Evolutionary conservation across 2,329 filamentous ascomycete species (phyloP).

Genomic region (Scedosporium dehoogii): DNA sequence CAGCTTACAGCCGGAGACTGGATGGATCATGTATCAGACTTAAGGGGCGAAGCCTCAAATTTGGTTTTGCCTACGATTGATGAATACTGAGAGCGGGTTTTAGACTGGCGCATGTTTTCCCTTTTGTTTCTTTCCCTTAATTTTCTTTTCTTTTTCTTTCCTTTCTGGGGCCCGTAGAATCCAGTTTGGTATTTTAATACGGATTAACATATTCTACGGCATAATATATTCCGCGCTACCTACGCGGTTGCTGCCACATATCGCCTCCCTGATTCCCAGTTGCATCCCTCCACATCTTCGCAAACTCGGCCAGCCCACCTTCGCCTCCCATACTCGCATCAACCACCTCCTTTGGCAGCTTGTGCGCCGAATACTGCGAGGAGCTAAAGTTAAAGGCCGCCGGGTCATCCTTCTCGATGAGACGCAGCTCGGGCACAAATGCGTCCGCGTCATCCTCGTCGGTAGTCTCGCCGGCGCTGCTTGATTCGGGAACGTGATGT

Average conservation of each 20-base stretch:
- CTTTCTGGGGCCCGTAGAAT: not conserved
- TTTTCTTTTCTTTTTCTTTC: not conserved
- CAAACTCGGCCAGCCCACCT: slow-evolving; percentile 72
- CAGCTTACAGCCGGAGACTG: not conserved
- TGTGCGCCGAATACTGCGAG: slow-evolving; percentile 88
- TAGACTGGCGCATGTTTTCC: not conserved
- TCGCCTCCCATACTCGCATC: slow-evolving; percentile 58
- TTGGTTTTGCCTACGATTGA: not conserved
- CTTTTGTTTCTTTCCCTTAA: not conserved
- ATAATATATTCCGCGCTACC: not conserved
- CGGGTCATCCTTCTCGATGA: slow-evolving; percentile 76
- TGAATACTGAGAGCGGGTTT: not conserved
- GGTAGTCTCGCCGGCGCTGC: slow-evolving; percentile 25
- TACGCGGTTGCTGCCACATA: slow-evolving; percentile 25
- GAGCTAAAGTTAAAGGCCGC: slow-evolving; percentile 80
- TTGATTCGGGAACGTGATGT: slow-evolving; percentile 20
- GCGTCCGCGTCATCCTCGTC: slow-evolving; percentile 29
- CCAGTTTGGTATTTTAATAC: not conserved
- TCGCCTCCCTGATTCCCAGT: slow-evolving; percentile 29
- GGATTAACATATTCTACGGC: not conserved
- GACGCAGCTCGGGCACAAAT: slow-evolving; percentile 63
- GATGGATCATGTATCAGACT: slow-evolving; percentile 1
- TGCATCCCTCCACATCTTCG: slow-evolving; percentile 61
- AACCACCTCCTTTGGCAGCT: slow-evolving; percentile 87
- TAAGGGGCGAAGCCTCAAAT: not conserved